Evolutionary conservation across 1,139 yeast species (phyloP), one percentile per base, ranked within the genome.

Genomic region (Hyphopichia khmerensis): DNA sequence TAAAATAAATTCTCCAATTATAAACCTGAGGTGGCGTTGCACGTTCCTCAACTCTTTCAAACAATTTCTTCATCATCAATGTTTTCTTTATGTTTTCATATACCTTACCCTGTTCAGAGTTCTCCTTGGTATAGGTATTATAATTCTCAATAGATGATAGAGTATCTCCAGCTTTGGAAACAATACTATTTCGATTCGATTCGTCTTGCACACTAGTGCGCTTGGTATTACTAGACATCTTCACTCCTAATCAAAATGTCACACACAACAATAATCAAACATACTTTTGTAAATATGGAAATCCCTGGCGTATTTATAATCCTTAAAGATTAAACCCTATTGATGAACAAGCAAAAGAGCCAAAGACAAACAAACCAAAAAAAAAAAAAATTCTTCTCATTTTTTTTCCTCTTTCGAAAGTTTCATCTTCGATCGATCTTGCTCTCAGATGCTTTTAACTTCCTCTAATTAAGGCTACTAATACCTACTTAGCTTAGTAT

Each of bases 11-110:
- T 40, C 69, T 49, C 50, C 54, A 56, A 51, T 70, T 70, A 51
- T 71, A 71, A 3, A 69, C 74, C 40, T 60, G 59, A 1, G 60
- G 56, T 7, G 77, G 76, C 0, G 76, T 67, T 24, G 65, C 70
- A 46, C 74, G 51, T 43, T 69, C 75, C 46, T 69, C 75, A 34
- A 57, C 51, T 43, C 61, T 65, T 42, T 64, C 67, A 39, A 67
- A 62, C 40, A 65, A 47, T 38, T 62, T 65, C 35, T 57, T 62
- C 40, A 65, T 46, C 33, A 40, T 42, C 3, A 48, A 18, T 10
- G 15, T 15, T 24, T 35, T n/a, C 16, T 29, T 15, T 15, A 29
- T 23, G 11, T 35, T 26, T 11, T 26, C 14, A 29, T 9, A 26
- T 8, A 9, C n/a, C n/a, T n/a, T 8, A 4, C n/a, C 11, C 29